phyloP scores from a whole-genome alignment of 257 asterid species.

The Henckelia pumila region DNA sequence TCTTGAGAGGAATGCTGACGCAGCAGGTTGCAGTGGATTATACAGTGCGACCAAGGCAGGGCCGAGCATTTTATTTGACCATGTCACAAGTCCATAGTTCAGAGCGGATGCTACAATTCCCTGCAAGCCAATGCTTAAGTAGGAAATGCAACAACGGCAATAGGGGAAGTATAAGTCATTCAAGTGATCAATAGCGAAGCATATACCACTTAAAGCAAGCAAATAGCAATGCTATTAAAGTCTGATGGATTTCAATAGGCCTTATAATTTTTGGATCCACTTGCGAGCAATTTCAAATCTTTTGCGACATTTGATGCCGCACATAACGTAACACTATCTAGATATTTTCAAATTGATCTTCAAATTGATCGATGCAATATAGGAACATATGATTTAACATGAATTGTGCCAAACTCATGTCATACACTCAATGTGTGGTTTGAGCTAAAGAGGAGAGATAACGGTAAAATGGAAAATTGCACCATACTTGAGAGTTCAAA shows the following conservation, averaged over 20 bases:
- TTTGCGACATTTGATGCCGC: not conserved
- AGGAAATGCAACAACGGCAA: not conserved
- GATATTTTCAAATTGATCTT: not conserved
- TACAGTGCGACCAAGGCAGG: conserved; percentile 91
- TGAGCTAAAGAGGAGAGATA: not conserved
- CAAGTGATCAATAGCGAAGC: not conserved
- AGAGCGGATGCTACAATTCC: conserved; percentile 87
- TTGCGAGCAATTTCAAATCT: not conserved
- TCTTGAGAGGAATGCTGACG: conserved; percentile 75
- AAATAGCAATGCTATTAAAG: not conserved
- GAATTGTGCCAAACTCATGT: not conserved
- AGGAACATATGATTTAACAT: not conserved
- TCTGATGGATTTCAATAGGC: too few species aligned
- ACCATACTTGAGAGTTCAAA: not conserved
- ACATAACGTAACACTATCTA: not conserved
- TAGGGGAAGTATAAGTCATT: not conserved
- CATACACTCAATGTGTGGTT: not conserved
- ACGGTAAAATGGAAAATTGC: not conserved
- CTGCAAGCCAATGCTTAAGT: conserved; percentile 33
- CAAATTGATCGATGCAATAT: not conserved
- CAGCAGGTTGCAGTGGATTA: conserved; percentile 91
- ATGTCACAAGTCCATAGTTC: conserved; percentile 78
- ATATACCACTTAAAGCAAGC: not conserved
- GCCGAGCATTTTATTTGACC: conserved; percentile 89
- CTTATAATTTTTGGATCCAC: too few species aligned